A percentile compares a stretch with the other conserved stretches of the same genome.
Evolutionary conservation across 176 grass and related monocot species (phyloP).

Genomic region (Poa pratensis): DNA sequence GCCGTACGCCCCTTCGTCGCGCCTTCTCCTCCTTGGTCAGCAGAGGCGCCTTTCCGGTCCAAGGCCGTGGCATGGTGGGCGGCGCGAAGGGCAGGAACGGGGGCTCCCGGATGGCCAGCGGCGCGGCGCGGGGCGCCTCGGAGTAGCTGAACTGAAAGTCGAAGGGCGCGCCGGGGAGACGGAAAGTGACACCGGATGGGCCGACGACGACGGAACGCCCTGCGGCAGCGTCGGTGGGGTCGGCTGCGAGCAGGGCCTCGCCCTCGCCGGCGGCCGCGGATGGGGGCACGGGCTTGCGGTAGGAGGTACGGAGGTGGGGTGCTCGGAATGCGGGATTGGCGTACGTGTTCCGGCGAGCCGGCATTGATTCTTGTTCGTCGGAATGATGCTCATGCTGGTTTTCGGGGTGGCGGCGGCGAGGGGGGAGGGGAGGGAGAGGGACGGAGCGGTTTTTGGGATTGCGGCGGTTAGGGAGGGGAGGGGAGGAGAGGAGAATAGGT

Average conservation of each 20-base stretch:
- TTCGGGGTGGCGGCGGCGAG: slow-evolving; percentile 26
- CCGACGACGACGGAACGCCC: slow-evolving; percentile 77
- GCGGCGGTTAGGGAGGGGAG: slow-evolving; percentile 50
- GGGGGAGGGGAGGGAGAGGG: slow-evolving; percentile 33
- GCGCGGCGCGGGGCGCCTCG: slow-evolving; percentile 74
- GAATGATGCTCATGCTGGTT: slow-evolving; percentile 23
- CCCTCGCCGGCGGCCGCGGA: slow-evolving; percentile 44
- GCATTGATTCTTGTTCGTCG: neutral
- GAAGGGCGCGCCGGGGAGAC: slow-evolving; percentile 81
- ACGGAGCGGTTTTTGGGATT: slow-evolving; percentile 40
- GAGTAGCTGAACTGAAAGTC: slow-evolving; percentile 99
- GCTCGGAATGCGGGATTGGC: slow-evolving; percentile 55
- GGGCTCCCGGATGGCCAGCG: slow-evolving; percentile 92
- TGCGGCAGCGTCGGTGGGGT: slow-evolving; percentile 46
- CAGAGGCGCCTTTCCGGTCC: slow-evolving; percentile 94
- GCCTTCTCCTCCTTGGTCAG: slow-evolving; percentile 96
- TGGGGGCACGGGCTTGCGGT: slow-evolving; percentile 76
- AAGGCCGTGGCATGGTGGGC: slow-evolving; percentile 92
- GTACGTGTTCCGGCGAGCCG: neutral
- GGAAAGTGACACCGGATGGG: slow-evolving; percentile 73
- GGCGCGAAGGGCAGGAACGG: slow-evolving; percentile 97
- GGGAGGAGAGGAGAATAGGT: slow-evolving; percentile 62
- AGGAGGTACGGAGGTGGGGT: slow-evolving; percentile 71
- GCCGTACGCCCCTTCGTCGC: slow-evolving; percentile 66
- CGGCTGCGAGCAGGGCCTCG: slow-evolving; percentile 59